Base-by-base conservation (phyloP, 768 basidiomycete species). In the Kwoniella heveanensis region DNA sequence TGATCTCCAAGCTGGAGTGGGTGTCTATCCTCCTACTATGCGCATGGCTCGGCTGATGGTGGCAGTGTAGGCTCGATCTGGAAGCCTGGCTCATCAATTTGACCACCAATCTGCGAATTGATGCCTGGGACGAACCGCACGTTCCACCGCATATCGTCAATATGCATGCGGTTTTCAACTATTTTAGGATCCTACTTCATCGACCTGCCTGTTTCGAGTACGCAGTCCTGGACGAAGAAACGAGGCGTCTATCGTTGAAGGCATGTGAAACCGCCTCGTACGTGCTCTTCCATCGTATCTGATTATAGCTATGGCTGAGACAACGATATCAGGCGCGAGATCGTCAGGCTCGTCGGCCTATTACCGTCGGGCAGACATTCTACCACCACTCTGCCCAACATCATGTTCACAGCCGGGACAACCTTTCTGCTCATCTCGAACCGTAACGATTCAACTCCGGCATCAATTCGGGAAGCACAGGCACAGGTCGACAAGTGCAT, bases 161-260 rank as follows among this genome's bases (percentile, higher is more conserved):
- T 19, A 50, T 50, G 49, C 49, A 50, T 24, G 49, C 49, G 24
- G 49, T 50, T 10, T 50, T 50, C 49, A 50, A 50, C 21, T 50
- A 50, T 19, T 29, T 50, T 29, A 24, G 49, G 27, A 50, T 50
- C 19, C 49, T 50, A 5, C 49, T 50, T 25, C 49, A 50, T 19
- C 49, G 49, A 10, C 49, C 49, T 10, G 49, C 24, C 22, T 50
- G 24, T 10, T 50, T 25, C 21, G 27, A 25, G 12, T 50, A 25
- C 21, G 22, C 49, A 12, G 49, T 24, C 2, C 10, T 50, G 27
- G 49, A 50, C 17, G 49, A 50, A 8, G 24, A 50, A 12, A 50
- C 21, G 49, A 24, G 49, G 27, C 22, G 27, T 12, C 7, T 24
- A 3, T 50, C 49, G 3, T 8, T 50, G 24, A 50, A 50, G 24